Evolutionary conservation across 192 early-diverging fungal genomes (phyloP), one percentile per base, ranked within the genome.

Genomic region (Irineochytrium annulatum): DNA sequence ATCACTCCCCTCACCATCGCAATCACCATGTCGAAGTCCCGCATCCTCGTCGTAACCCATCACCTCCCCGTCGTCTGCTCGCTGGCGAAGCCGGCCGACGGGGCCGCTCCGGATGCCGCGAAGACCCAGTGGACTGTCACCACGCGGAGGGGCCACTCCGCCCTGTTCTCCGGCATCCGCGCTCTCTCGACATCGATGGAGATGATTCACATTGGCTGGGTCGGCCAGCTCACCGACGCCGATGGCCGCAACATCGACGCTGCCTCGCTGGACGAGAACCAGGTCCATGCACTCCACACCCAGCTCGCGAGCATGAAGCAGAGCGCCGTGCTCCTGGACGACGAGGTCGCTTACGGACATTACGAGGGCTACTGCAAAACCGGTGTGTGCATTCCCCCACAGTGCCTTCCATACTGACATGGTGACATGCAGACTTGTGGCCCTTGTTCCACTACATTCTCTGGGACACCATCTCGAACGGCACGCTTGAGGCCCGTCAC

Each of bases 331-430:
- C 86, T 91, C 61, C 60, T 97, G 32, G 81, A 87, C 54, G 83
- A 89, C 19, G 65, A 77, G 24, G 76, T 73, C 27, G 86, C 91
- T 26, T 60, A 76, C 44, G 87, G 82, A 37, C 94, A 97, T 71
- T 99, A 99, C 65, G 96, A 96, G 55, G 96, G 96, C 0, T 99
- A 94, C 72, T 95, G 94, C 78, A 98, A 98, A 78, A 78, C 82
- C 53, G 87, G 90, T 90, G 75, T 3, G 43, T 43, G 13, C 33
- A 30, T 59, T 19, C 41, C 22, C 16, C 20, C 39, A 68, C 32
- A 2, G 22, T 26, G 14, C 22, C 37, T 43, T 20, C 52, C 58
- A 19, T 13, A 20, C 29, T 29, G 19, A 51, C 29, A 35, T 8
- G 20, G 33, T 55, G 6, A 16, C 22, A 32, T 28, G n/a, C 60